phyloP scores from a whole-genome alignment of 139 green algal genomes.

The Coccomyxa sp. region DNA sequence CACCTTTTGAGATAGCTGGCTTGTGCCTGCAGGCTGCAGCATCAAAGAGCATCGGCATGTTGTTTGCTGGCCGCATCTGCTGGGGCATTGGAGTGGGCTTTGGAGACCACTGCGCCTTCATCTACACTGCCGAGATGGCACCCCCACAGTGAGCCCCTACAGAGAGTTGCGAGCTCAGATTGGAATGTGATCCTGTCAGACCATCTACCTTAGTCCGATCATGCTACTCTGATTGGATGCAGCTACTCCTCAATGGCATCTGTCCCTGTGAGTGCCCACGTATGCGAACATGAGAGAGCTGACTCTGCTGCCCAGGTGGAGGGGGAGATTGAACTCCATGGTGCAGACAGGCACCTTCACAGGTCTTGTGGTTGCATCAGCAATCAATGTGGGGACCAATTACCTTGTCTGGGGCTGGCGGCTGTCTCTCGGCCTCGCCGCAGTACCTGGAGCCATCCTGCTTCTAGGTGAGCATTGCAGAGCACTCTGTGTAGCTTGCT shows the following conservation, averaged over 20 bases:
- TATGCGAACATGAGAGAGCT: background rate
- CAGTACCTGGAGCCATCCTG: slow-evolving; percentile 42
- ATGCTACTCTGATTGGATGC: no score
- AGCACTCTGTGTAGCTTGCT: background rate
- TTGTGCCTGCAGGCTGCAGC: background rate
- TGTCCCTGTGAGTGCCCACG: no score
- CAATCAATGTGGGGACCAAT: slow-evolving; percentile 58
- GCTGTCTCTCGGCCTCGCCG: slow-evolving; percentile 42
- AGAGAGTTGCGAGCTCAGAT: no score
- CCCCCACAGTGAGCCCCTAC: background rate
- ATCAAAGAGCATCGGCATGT: slow-evolving; percentile 25
- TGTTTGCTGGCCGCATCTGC: slow-evolving; percentile 56
- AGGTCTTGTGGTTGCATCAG: slow-evolving; percentile 29
- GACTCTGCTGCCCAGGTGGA: slow-evolving; percentile 14
- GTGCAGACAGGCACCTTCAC: slow-evolving; percentile 18
- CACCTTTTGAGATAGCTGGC: background rate
- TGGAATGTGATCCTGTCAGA: no score
- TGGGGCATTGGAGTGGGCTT: slow-evolving; percentile 66
- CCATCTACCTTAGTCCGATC: no score
- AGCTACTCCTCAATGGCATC: no score
- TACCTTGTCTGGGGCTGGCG: slow-evolving; percentile 47
- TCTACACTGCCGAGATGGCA: slow-evolving; percentile 2
- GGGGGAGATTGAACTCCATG: slow-evolving; percentile 16
- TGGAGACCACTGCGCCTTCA: slow-evolving; percentile 25
- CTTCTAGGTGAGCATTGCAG: slow-evolving; percentile 26